Conservation (phyloP, 2,329 filamentous ascomycete genomes). For the Pestalotiopsis sp. region DNA sequence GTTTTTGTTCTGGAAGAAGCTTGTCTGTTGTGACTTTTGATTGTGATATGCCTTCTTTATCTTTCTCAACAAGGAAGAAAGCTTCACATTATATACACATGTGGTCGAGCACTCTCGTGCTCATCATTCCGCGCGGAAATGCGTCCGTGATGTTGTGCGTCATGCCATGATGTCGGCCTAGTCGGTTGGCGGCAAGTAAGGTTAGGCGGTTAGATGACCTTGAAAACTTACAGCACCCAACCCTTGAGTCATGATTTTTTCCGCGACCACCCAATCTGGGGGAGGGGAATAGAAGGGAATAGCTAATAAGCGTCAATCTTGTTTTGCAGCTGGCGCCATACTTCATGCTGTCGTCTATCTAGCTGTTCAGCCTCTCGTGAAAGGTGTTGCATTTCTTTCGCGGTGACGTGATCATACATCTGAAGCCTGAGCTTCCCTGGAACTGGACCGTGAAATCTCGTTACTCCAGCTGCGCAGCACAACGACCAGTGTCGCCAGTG, state of each 20-base stretch:
- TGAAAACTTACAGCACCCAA: neutral
- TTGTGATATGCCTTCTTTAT: neutral
- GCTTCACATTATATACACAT: neutral
- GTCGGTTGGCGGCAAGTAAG: neutral
- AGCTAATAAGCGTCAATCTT: too few species aligned
- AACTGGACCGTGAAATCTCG: too few species aligned
- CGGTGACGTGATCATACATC: neutral
- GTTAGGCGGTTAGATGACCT: neutral
- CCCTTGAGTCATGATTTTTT: neutral
- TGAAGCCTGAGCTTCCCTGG: too few species aligned
- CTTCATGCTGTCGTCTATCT: neutral
- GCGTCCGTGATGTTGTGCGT: neutral
- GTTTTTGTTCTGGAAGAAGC: neutral
- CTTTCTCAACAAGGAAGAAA: neutral
- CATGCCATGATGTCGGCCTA: neutral
- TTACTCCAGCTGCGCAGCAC: too few species aligned
- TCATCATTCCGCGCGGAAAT: neutral
- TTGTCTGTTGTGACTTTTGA: too few species aligned
- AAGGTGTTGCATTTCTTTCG: neutral
- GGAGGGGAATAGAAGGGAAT: too few species aligned
- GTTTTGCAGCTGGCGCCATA: neutral
- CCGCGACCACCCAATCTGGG: neutral
- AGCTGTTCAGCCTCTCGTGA: neutral
- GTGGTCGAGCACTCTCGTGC: neutral
- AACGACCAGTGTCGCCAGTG: too few species aligned